Conservation (phyloP, 305 asterid species). For the Solanum chacoense region DNA sequence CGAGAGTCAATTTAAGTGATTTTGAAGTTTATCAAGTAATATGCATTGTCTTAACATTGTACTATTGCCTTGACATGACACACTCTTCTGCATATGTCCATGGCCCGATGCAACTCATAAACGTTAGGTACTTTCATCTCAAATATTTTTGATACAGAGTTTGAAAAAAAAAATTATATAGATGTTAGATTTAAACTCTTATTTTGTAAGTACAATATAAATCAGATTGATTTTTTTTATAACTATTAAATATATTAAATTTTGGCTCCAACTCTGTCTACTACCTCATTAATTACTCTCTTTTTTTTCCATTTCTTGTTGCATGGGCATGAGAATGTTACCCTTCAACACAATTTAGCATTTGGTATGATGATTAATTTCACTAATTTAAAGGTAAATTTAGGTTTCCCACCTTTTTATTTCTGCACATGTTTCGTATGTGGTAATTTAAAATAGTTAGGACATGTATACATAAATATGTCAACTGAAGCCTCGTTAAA, state of each 20-base stretch:
- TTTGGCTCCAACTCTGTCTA: neutral
- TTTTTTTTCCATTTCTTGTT: neutral
- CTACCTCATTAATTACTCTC: neutral
- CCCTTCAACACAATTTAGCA: neutral
- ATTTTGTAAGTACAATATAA: neutral
- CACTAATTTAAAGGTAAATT: neutral
- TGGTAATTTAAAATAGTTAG: neutral
- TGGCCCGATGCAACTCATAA: neutral
- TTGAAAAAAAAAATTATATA: neutral
- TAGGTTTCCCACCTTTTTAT: neutral
- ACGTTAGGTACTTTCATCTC: neutral
- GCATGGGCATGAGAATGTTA: neutral
- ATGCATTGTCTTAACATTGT: neutral
- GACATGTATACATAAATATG: neutral
- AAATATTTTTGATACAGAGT: neutral
- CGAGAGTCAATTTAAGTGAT: neutral
- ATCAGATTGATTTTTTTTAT: neutral
- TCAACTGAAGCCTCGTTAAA: neutral
- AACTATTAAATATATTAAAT: neutral
- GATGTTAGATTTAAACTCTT: neutral
- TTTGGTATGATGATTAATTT: neutral
- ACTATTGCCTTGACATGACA: neutral
- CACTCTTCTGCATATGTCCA: neutral
- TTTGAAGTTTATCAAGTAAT: neutral
- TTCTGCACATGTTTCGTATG: neutral